phyloP scores from a whole-genome alignment of 345 rosid genomes.

The Brassica juncea region DNA sequence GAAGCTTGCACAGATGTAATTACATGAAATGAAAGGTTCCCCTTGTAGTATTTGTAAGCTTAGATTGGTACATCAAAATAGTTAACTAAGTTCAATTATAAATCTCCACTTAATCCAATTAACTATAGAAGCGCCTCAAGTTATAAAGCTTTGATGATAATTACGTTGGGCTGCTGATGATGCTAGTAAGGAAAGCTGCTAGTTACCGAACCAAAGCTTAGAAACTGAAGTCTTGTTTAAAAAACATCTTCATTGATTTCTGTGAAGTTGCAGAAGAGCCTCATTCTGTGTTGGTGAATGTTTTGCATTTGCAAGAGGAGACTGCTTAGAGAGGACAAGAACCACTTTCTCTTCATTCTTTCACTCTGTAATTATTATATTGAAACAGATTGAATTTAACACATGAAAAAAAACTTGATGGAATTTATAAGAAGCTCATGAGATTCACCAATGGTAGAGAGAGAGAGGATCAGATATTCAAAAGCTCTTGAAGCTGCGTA shows the following conservation, averaged over 20 bases:
- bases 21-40: not conserved
- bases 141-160: not conserved
- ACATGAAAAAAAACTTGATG: too few relatives aligned
- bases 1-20: not conserved
- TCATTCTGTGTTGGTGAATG: not conserved
- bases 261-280: not conserved
- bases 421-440: too few relatives aligned
- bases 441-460: too few relatives aligned
- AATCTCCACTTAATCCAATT: not conserved
- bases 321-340: too few relatives aligned
- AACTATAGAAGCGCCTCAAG: not conserved
- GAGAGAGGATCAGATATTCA: too few relatives aligned
- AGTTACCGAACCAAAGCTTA: too few relatives aligned
- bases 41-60: not conserved
- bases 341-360: too few relatives aligned
- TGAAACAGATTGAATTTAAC: too few relatives aligned
- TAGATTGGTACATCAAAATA: not conserved
- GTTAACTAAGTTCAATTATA: not conserved
- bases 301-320: not conserved
- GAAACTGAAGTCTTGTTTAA: not conserved
- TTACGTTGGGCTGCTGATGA: not conserved
- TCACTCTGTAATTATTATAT: too few relatives aligned
- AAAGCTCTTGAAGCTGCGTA: not conserved
- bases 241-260: not conserved
- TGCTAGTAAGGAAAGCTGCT: not conserved